phyloP scores from a whole-genome alignment of 495 filamentous ascomycete species.

The Xeromyces bisporus region DNA sequence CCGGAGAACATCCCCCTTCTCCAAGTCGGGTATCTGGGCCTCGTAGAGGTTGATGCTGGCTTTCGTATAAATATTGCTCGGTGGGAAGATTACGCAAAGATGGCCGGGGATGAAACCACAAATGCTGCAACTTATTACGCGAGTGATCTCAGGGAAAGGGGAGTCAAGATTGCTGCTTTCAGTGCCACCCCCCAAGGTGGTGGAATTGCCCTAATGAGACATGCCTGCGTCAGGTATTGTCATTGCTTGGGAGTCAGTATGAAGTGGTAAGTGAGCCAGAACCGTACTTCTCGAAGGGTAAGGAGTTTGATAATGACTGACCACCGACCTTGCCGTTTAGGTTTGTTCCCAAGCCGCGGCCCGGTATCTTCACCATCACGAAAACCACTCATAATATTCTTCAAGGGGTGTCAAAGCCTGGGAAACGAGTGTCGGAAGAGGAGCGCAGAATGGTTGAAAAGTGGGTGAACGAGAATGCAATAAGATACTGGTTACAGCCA shows the following conservation, averaged over 20 bases:
- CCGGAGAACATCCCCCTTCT: constrained; percentile 56
- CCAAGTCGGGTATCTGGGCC: constrained; percentile 53
- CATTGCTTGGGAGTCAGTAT: constrained; percentile 49
- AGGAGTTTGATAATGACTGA: constrained; percentile 2
- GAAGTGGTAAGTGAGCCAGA: constrained; percentile 45
- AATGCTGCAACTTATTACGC: constrained; percentile 50
- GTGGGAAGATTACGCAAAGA: constrained; percentile 45
- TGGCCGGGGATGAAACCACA: constrained; percentile 49
- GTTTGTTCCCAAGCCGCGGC: constrained; percentile 70
- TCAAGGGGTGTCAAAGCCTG: constrained; percentile 55
- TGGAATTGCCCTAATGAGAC: constrained; percentile 77
- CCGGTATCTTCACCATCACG: constrained; percentile 71
- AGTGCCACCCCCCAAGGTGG: constrained; percentile 75
- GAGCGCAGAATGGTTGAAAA: constrained; percentile 43
- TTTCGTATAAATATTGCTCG: constrained; percentile 43
- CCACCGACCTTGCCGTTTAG: constrained; percentile 11
- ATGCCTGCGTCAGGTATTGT: constrained; percentile 64
- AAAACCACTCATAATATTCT: constrained; percentile 90
- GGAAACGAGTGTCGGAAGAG: constrained; percentile 41
- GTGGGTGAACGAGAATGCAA: constrained; percentile 66
- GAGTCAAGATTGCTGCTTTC: constrained; percentile 69
- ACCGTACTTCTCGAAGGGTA: neutral
- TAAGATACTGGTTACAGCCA: constrained; percentile 54
- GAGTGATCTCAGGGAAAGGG: constrained; percentile 43
- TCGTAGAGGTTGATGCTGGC: constrained; percentile 59